Evolutionary conservation across 2,329 filamentous ascomycete genomes (phyloP), one percentile per base, ranked within the genome.

Genomic region (Colletotrichum lindemuthianum): DNA sequence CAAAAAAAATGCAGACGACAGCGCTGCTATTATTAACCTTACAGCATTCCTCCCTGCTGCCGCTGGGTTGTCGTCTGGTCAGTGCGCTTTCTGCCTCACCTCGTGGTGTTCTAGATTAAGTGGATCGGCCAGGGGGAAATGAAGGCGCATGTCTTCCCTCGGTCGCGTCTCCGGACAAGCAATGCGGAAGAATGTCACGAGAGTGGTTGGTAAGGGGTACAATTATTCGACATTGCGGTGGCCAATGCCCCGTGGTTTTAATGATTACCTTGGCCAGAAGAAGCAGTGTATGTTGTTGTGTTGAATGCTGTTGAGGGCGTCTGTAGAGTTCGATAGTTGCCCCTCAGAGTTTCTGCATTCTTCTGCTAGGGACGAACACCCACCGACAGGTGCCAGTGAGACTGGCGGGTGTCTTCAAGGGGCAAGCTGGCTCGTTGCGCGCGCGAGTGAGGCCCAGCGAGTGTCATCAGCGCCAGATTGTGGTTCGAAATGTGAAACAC

Each of bases 1-100:
- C 41, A 10, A 63, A 51, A 43, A 49, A 57, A 40, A 45, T 41
- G 16, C 12, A 11, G 37, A 40, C 36, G 34, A 44, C 37, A 8
- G 33, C 15, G 24, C 16, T 15, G 47, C 60, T 64, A 64, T 64
- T 60, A 60, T 64, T 64, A 64, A 60, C 33, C 24, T 24, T 53
- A 2, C 24, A 16, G 43, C 32, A 24, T 15, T 34, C 8, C 47
- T n/a, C 43, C 24, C 10, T 36, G 34, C 57, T 24, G n/a, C n/a
- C n/a, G 8, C 43, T 37, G 39, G 41, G 10, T 9, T 45, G 15
- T 8, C 24, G 24, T 24, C 9, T 51, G 59, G 60, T 49, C 60
- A 63, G 55, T 60, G 60, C 58, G 36, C 39, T 50, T 34, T 44
- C 15, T 45, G 13, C 24, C n/a, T 34, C 33, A 34, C 52, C 37